A percentile compares a stretch with the other conserved stretches of the same genome.
Conservation (phyloP, 805 yeast species). For the Candida ponderosae region DNA sequence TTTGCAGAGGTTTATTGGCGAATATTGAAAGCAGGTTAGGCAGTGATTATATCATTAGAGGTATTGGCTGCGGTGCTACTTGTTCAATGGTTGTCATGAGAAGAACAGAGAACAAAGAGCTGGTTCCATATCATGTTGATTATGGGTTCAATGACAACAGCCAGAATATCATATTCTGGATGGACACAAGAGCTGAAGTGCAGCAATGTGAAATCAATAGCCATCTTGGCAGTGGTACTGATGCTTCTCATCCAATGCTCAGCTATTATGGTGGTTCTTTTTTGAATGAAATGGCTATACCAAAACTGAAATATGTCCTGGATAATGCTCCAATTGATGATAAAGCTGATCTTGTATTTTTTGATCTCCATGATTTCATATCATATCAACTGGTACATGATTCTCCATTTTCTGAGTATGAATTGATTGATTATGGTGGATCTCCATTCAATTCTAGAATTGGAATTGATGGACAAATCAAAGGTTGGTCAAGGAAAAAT, state of each 20-base stretch:
- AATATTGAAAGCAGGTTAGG: neutral
- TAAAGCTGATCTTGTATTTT: slow-evolving; percentile 26
- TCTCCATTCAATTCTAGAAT: no score
- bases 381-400: slow-evolving; percentile 20
- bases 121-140: slow-evolving; percentile 27
- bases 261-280: slow-evolving; percentile 34
- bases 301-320: slow-evolving; percentile 37
- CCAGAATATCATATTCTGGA: slow-evolving; percentile 48
- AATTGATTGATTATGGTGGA: no score
- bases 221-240: slow-evolving; percentile 8
- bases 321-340: slow-evolving; percentile 15
- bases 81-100: slow-evolving; percentile 47
- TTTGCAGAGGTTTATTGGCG: slow-evolving; percentile 20
- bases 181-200: slow-evolving; percentile 39
- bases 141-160: slow-evolving; percentile 12
- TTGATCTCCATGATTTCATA: slow-evolving; percentile 44
- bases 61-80: slow-evolving; percentile 44
- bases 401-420: slow-evolving; percentile 7
- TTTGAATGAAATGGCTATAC: slow-evolving; percentile 51
- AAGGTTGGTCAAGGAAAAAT: slow-evolving; percentile 38
- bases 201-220: slow-evolving; percentile 23
- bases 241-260: slow-evolving; percentile 11
- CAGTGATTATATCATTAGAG: slow-evolving; percentile 6
- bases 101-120: slow-evolving; percentile 5
- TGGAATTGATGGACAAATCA: slow-evolving; percentile 51